These are phyloP conservation scores for Kwoniella sp. DNA, from an alignment of 768 basidiomycete species.

Conservation along the genomic window DNA sequence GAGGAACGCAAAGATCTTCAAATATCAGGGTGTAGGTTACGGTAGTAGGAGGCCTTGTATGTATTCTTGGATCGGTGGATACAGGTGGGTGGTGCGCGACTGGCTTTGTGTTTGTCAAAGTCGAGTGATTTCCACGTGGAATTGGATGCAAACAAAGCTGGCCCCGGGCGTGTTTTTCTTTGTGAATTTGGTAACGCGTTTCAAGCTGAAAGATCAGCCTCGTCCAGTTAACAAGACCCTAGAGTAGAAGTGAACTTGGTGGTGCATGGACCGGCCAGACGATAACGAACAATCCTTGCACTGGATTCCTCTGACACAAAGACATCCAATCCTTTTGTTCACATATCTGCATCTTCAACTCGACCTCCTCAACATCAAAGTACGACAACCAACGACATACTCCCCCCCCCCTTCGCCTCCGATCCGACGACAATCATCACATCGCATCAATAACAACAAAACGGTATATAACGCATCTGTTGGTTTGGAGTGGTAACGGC, in stretches of 20 bases:
- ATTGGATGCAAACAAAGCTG: not conserved
- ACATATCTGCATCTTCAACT: not conserved
- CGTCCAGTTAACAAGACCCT: not conserved
- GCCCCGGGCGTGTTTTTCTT: not conserved
- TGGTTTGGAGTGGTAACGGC: not conserved
- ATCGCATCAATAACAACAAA: not conserved
- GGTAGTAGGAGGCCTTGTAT: no score
- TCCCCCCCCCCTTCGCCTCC: not conserved
- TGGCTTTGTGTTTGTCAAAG: not conserved
- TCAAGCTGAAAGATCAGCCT: slow-evolving; percentile 3
- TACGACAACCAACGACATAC: not conserved
- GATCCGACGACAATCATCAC: slow-evolving; percentile 3
- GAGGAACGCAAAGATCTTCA: no score
- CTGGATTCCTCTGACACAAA: no score
- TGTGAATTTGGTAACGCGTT: not conserved
- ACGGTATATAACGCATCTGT: slow-evolving; percentile 1
- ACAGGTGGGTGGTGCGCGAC: not conserved
- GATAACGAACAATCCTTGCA: no score
- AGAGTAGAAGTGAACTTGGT: no score
- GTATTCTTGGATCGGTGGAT: no score
- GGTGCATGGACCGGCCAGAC: not conserved
- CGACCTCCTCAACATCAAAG: not conserved
- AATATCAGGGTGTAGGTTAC: no score
- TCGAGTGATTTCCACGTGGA: not conserved
- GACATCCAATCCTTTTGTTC: not conserved